Percentiles rank a stretch among this genome's conserved stretches.
Conservation (phyloP, 805 yeast species). For the Wickerhamiella musiphila region DNA sequence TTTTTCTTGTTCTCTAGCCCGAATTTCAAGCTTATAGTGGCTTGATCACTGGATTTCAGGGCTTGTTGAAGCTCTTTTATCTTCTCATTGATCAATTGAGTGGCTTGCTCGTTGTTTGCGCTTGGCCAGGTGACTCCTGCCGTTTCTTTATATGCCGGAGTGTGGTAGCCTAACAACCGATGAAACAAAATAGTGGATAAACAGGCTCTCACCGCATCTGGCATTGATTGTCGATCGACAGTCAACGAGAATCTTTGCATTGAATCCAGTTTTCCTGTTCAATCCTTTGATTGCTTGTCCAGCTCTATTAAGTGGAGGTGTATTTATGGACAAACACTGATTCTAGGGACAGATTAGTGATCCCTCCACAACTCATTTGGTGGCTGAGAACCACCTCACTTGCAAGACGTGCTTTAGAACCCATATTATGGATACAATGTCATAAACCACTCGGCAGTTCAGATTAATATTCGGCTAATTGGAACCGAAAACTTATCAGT, state of each 20-base stretch:
- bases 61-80: conserved; percentile 4
- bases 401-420: no score
- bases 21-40: conserved; percentile 5
- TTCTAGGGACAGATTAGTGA: no score
- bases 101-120: conserved; percentile 10
- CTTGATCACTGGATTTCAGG: conserved; percentile 7
- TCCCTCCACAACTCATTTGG: no score
- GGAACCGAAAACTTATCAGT: no score
- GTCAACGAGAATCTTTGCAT: neutral
- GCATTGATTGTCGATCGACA: neutral
- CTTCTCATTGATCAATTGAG: conserved; percentile 9
- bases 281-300: neutral
- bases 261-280: neutral
- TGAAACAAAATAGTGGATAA: conserved; percentile 53
- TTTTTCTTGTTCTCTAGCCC: conserved; percentile 21
- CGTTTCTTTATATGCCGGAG: conserved; percentile 39
- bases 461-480: no score
- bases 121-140: conserved; percentile 34
- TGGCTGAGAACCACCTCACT: no score
- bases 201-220: conserved; percentile 38
- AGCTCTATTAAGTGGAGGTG: no score
- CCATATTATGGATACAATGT: no score
- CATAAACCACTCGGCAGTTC: no score
- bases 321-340: no score
- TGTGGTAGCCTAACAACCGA: conserved; percentile 46